Base-by-base conservation (phyloP, 139 green algal genomes). In the Eudorina sp. region DNA sequence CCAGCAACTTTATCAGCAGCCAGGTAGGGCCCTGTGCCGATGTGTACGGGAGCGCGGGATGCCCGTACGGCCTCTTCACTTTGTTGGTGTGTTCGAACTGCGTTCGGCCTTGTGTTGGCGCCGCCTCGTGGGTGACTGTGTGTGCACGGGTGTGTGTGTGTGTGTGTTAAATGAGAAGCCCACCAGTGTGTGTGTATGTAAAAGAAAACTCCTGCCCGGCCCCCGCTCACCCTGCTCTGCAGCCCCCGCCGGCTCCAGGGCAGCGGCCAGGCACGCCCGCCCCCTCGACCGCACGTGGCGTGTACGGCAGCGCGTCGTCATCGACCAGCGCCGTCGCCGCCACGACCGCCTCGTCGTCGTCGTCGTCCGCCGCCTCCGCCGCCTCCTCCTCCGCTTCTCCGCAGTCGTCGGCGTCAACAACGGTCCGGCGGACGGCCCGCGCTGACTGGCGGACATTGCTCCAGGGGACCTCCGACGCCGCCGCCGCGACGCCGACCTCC, bases 1-100 rank as follows among this genome's bases (percentile, higher is more conserved):
- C 76, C 76, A 84, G 16, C 51, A 84, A 70, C 62, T 11, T 76
- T 43, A 79, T 89, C 51, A 79, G 70, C 68, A 41, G 53, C 64
- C 70, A 79, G 58, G 76, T 84, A 46, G 31, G 76, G 3, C 64
- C 23, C 2, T 60, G 14, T 13, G 51, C 16, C 14, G 13, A 60
- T 60, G 51, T 60, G 51, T 60, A 16, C 14, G 16, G 14, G 16
- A 13, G 14, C 11, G 18, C 58, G 18, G 58, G 6, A 27, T 69
- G 58, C 58, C 58, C 58, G 11, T 6, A 69, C 58, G 16, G 58
- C 58, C 6, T 6, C 14, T 23, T 6, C 58, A 69, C n/a, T n/a
- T n/a, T n/a, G n/a, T n/a, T n/a, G n/a, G n/a, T n/a, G n/a, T n/a
- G n/a, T n/a, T n/a, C n/a, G n/a, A n/a, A n/a, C n/a, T n/a, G n/a